phyloP scores from a whole-genome alignment of 2,329 filamentous ascomycete genomes.

The Lasiodiplodia hormozganensis region DNA sequence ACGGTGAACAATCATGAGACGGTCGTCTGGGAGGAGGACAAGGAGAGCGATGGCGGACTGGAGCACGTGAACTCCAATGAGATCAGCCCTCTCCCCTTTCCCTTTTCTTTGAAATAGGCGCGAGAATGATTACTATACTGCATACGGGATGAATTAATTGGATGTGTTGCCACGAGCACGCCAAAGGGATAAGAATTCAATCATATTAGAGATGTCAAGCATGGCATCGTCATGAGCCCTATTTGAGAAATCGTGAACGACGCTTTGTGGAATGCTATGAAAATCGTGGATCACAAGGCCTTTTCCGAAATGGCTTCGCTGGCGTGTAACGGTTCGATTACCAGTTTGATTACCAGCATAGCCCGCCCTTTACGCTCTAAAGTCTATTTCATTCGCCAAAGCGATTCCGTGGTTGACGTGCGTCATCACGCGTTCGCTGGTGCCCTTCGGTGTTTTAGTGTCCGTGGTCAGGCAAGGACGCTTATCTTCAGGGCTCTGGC shows the following conservation, averaged over 20 bases:
- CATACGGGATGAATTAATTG: neutral
- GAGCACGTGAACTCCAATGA: neutral
- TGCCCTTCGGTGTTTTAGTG: neutral
- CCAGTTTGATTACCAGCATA: neutral
- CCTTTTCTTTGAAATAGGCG: neutral
- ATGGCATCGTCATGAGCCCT: neutral
- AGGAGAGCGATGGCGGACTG: neutral
- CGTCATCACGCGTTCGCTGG: neutral
- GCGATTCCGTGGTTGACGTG: neutral
- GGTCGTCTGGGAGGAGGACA: slow-evolving; percentile 1
- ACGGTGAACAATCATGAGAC: neutral
- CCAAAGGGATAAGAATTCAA: neutral
- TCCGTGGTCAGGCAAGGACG: neutral
- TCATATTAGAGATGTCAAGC: neutral
- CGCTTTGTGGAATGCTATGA: neutral
- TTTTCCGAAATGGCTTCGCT: neutral
- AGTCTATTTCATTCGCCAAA: neutral
- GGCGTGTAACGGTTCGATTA: neutral
- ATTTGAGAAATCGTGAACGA: neutral
- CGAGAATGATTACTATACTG: neutral
- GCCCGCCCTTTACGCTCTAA: no score
- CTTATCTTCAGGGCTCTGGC: slow-evolving; percentile 1
- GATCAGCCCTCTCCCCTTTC: neutral
- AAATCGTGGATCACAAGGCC: neutral
- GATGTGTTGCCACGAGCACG: neutral